Percentiles rank a stretch among this genome's conserved stretches.
Evolutionary conservation across 805 yeast genomes (phyloP).

Genomic region (Spathaspora passalidarum): DNA sequence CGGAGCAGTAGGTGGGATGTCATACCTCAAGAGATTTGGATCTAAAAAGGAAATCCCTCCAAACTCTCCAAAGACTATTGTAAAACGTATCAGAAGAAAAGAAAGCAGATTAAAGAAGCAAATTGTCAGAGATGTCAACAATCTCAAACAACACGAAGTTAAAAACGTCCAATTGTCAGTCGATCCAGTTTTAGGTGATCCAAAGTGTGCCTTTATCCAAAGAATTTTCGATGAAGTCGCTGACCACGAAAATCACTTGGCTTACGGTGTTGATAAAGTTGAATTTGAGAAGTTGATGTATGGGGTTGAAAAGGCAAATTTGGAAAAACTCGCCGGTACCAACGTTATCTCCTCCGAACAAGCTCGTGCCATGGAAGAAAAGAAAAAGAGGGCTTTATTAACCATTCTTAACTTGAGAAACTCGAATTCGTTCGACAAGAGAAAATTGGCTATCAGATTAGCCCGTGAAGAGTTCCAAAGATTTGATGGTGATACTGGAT

Average conservation of each 20-base stretch:
- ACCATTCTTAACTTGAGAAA: constrained; percentile 76
- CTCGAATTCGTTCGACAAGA: constrained; percentile 55
- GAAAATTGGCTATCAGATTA: constrained; percentile 53
- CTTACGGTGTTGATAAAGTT: constrained; percentile 53
- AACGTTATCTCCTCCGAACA: constrained; percentile 30
- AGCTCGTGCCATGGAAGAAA: constrained; percentile 38
- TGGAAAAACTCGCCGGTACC: constrained; percentile 31
- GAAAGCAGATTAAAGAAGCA: constrained; percentile 40
- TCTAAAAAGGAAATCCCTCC: constrained; percentile 28
- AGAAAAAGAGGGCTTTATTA: constrained; percentile 62
- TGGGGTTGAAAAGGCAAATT: constrained; percentile 69
- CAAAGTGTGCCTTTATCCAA: constrained; percentile 60
- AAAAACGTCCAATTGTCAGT: constrained; percentile 36
- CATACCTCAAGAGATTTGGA: background rate
- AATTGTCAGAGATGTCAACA: constrained; percentile 37
- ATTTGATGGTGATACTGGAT: constrained; percentile 87
- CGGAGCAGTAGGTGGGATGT: background rate
- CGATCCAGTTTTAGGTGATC: constrained; percentile 84
- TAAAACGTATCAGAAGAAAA: constrained; percentile 33
- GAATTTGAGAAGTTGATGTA: constrained; percentile 75
- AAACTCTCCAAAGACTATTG: constrained; percentile 29
- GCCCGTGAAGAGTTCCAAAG: constrained; percentile 82
- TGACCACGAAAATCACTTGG: constrained; percentile 58
- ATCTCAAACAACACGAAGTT: constrained; percentile 36
- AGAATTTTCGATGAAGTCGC: constrained; percentile 64